Conservation (phyloP, 345 rosid genomes). For the Linum trigynum region DNA sequence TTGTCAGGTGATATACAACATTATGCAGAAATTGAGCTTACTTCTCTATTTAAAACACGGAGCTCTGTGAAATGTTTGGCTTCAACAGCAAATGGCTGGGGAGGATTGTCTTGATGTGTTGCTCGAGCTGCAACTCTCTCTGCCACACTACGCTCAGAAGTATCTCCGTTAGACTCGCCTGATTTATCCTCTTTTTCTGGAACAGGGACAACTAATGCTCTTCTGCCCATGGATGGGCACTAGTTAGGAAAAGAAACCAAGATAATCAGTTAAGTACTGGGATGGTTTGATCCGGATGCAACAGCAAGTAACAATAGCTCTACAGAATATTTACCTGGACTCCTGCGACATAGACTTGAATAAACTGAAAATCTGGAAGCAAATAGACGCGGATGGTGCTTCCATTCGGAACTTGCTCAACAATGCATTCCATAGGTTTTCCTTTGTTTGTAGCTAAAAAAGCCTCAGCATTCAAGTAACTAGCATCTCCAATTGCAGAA, state of each 20-base stretch:
- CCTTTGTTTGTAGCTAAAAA: constrained; percentile 75
- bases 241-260: constrained; percentile 19
- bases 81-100: constrained; percentile 79
- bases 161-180: constrained; percentile 60
- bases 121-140: constrained; percentile 78
- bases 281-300: neutral
- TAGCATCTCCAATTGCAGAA: constrained; percentile 82
- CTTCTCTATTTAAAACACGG: constrained; percentile 80
- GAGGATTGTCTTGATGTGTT: constrained; percentile 47
- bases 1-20: no score
- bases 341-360: constrained; percentile 95
- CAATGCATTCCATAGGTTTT: constrained; percentile 74
- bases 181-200: constrained; percentile 35
- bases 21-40: constrained; percentile 18
- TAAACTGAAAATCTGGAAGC: constrained; percentile 95
- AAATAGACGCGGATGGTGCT: constrained; percentile 79
- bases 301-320: neutral
- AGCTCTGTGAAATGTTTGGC: constrained; percentile 89
- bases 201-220: constrained; percentile 42
- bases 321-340: constrained; percentile 48
- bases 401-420: constrained; percentile 96
- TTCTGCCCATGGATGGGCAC: constrained; percentile 89
- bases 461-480: constrained; percentile 77
- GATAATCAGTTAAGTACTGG: neutral
- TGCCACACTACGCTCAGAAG: constrained; percentile 68